Evolutionary conservation across 495 filamentous ascomycete species (phyloP), one percentile per base, ranked within the genome.

Genomic region (Viridothelium virens): DNA sequence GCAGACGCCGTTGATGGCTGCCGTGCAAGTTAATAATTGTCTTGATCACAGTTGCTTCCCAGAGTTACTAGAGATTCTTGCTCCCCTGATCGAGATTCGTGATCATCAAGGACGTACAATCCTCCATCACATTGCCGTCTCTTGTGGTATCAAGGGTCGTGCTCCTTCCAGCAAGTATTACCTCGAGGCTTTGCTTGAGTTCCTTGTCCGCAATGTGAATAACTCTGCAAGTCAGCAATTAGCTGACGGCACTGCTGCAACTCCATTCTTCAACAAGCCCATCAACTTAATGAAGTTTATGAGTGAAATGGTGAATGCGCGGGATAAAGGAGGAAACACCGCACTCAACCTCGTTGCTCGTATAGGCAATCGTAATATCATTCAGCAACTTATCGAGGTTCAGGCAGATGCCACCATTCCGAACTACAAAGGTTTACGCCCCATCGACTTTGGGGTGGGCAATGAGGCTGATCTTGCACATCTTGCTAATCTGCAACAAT

Each of bases 121-220:
- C 50, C 77, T 98, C 25, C 94, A 98, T 73, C 94, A 98, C 73
- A 97, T 98, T 70, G 93, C 94, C 6, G 83, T 97, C 46, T 91
- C 92, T 53, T 96, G 91, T 62, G 94, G 91, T 1, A 92, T 96
- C 71, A 93, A 95, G 72, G 92, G 92, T 7, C 84, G 93, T 34
- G 89, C 86, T 56, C 82, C 87, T 18, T 90, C 91, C 12, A 92
- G 90, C 65, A 88, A 91, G 70, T 95, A 96, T 71, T 97, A 98
- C 72, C 84, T 98, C 31, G 92, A 97, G 77, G 89, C 90, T 16
- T 79, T 98, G 38, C 81, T 98, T 0, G 93, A 96, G 71, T 98
- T 92, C 77, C 89, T 97, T 50, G 92, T 97, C 4, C 86, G 91
- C 18, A 14, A 56, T 38, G 12, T n/a, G 33, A 14, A 59, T 41